Base-by-base conservation (phyloP, 495 filamentous ascomycete species). In the Lophium mytilinum region DNA sequence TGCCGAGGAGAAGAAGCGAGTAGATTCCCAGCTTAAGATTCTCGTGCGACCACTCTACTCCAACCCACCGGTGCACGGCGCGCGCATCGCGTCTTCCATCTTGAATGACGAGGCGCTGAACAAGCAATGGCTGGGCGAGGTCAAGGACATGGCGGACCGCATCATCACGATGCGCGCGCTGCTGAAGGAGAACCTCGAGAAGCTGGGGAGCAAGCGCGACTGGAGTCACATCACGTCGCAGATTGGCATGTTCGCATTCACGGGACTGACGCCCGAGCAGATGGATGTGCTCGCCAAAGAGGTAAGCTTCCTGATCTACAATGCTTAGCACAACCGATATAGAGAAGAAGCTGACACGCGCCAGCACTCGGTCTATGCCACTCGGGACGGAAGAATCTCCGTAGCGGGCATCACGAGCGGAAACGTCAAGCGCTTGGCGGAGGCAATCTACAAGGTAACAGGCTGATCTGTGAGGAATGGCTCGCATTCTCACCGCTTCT, bases 161-260 rank as follows among this genome's bases (percentile, higher is more conserved):
- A 98, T 98, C 78, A 98, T 98, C 70, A 87, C 83, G 71, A 98
- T 98, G 93, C 88, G 93, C 57, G 83, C 88, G 48, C 78, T 94
- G 37, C 83, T 98, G 63, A 92, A 93, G 78, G 80, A 86, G 67
- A 93, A 95, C 76, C 83, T 98, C 41, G 89, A 96, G 82, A 84
- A 87, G 72, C 82, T 94, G 56, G 93, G 92, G 64, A 90, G 86
- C 77, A 89, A 89, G 79, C 90, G 93, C 74, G 88, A 96, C 75
- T 98, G 93, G 93, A 86, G 84, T 73, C 93, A 98, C 78, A 98
- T 98, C 75, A 98, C 93, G 53, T 89, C 80, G 71, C 92, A 87
- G 77, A 98, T 98, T 63, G 93, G 93, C 75, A 98, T 98, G 93
- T 98, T 98, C 68, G 92, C 92, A 64, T 98, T 93, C 78, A 98